Percentiles rank a stretch among this genome's conserved stretches.
Conservation (phyloP, 768 basidiomycete genomes). For the Chalciporus piperatus region DNA sequence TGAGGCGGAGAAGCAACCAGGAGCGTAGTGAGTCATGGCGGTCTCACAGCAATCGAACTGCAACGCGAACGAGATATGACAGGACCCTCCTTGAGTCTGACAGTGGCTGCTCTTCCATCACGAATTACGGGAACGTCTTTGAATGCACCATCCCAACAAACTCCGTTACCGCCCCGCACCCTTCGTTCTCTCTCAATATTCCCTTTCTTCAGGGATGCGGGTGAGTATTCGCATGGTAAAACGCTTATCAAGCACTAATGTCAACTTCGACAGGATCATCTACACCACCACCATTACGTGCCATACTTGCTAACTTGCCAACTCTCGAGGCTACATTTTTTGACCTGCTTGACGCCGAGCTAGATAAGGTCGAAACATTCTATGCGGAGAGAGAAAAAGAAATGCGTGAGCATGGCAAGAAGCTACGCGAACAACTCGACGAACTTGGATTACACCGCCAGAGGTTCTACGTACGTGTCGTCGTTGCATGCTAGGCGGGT, state of each 20-base stretch:
- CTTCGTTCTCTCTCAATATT: slow-evolving; percentile 3
- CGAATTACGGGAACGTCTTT: slow-evolving; percentile 7
- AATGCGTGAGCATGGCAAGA: slow-evolving; percentile 45
- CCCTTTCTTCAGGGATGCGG: slow-evolving; percentile 5
- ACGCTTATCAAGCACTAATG: background rate
- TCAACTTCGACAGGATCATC: slow-evolving; percentile 8
- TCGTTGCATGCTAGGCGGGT: background rate
- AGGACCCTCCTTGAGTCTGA: slow-evolving; percentile 15
- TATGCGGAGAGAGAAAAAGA: slow-evolving; percentile 69
- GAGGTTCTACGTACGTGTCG: slow-evolving; percentile 49
- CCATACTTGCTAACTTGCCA: slow-evolving; percentile 54
- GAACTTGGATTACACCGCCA: slow-evolving; percentile 72
- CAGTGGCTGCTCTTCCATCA: slow-evolving; percentile 7
- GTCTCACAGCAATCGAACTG: background rate
- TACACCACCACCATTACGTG: slow-evolving; percentile 37
- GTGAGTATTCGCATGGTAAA: slow-evolving; percentile 6
- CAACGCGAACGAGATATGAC: background rate
- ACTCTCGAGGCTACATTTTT: slow-evolving; percentile 72
- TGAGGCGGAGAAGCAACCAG: background rate
- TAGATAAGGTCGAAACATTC: slow-evolving; percentile 85
- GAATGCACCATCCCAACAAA: slow-evolving; percentile 12
- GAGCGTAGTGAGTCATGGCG: slow-evolving; percentile 10
- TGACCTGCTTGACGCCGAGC: slow-evolving; percentile 67
- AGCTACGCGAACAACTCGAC: slow-evolving; percentile 64
- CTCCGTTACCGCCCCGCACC: background rate